phyloP scores from a whole-genome alignment of 768 basidiomycete species.

The Amanita subjunquillea region DNA sequence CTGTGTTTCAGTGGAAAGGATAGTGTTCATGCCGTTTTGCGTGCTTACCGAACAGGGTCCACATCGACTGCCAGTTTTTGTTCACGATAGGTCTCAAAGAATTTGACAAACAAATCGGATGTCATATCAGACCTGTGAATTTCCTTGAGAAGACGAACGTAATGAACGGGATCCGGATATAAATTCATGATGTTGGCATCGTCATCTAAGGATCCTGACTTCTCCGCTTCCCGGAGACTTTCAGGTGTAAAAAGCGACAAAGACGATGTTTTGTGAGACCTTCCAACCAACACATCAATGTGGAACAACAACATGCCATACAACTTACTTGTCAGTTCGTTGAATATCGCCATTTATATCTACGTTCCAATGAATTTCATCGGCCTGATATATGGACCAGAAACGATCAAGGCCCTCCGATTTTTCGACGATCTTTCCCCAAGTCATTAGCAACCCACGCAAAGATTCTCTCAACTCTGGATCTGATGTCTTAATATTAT shows the following conservation, averaged over 20 bases:
- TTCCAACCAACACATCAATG: constrained; percentile 5
- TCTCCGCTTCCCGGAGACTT: constrained; percentile 28
- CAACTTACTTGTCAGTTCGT: constrained; percentile 32
- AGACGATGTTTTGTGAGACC: constrained; percentile 15
- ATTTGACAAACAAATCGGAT: constrained; percentile 61
- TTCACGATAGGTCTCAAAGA: constrained; percentile 61
- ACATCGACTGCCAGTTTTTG: constrained; percentile 24
- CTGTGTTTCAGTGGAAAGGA: background rate
- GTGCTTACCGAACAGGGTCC: constrained; percentile 44
- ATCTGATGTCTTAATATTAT: constrained; percentile 48
- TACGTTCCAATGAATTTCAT: constrained; percentile 45
- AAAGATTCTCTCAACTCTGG: constrained; percentile 52
- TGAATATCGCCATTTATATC: constrained; percentile 43
- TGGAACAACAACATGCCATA: background rate
- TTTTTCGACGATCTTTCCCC: constrained; percentile 57
- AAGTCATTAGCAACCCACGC: constrained; percentile 53
- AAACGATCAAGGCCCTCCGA: constrained; percentile 44
- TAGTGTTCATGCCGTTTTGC: constrained; percentile 22
- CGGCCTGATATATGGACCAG: constrained; percentile 47
- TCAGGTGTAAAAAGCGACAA: constrained; percentile 44
- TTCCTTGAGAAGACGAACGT: constrained; percentile 54
- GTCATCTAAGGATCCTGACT: constrained; percentile 31
- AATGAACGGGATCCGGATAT: constrained; percentile 66
- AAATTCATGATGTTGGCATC: constrained; percentile 53
- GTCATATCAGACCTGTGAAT: constrained; percentile 62